A percentile compares a stretch with the other conserved stretches of the same genome.
These are phyloP conservation scores for Geranium brycei DNA, from an alignment of 345 rosid species.

Conservation along the genomic window DNA sequence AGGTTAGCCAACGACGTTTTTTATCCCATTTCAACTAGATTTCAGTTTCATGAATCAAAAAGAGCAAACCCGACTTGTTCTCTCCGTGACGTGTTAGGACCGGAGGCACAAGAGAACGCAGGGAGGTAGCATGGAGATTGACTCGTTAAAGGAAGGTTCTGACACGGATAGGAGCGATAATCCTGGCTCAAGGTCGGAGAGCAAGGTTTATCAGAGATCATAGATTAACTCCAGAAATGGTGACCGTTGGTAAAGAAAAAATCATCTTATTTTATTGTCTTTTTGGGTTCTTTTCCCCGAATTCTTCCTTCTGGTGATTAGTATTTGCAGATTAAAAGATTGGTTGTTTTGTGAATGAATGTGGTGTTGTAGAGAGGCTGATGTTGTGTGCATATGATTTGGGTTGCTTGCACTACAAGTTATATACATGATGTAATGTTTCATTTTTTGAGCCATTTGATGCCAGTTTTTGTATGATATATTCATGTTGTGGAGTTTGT, in stretches of 20 bases:
- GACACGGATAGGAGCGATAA: conserved; percentile 60
- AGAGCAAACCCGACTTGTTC: too few species aligned
- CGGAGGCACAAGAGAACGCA: conserved; percentile 58
- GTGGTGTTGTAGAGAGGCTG: not conserved
- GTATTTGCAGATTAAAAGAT: too few species aligned
- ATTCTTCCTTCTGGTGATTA: too few species aligned
- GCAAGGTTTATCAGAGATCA: conserved; percentile 17
- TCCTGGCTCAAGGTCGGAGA: conserved; percentile 54
- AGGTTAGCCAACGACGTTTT: conserved; percentile 30
- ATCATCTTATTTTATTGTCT: too few species aligned
- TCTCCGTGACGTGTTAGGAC: conserved; percentile 29
- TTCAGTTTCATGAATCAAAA: too few species aligned
- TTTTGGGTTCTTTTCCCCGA: not conserved
- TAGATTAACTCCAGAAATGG: not conserved
- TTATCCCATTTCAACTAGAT: not conserved
- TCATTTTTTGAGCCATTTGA: not conserved
- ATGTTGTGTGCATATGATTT: not conserved
- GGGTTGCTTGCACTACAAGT: not conserved
- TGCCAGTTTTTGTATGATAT: too few species aligned
- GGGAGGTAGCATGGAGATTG: conserved; percentile 59
- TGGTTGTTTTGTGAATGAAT: not conserved
- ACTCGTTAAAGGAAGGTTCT: conserved; percentile 55
- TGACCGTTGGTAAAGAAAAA: not conserved
- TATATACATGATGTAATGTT: not conserved
- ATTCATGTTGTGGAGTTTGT: too few species aligned